These are phyloP conservation scores for Metarhizium guizhouense DNA, from an alignment of 2,329 filamentous ascomycete genomes.

Conservation along the genomic window DNA sequence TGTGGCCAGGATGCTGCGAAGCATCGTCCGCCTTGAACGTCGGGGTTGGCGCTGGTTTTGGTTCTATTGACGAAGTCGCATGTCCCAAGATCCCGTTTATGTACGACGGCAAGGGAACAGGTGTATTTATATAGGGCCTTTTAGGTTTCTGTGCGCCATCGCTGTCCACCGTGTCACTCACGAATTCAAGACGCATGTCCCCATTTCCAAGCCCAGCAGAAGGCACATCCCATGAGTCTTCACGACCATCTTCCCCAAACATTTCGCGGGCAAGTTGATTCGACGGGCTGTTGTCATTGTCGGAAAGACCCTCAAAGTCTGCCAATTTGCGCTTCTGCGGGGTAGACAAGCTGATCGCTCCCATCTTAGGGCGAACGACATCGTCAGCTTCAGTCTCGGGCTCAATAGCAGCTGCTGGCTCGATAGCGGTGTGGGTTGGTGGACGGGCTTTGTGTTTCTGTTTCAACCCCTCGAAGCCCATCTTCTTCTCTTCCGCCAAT, in stretches of 20 bases:
- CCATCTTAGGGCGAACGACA: conserved; percentile 15
- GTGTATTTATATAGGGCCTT: not conserved
- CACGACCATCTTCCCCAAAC: conserved; percentile 3
- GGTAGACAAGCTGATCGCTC: conserved; percentile 26
- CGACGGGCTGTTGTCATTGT: conserved; percentile 19
- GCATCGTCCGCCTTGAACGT: not conserved
- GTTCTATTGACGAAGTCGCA: not conserved
- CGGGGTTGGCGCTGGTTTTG: not conserved
- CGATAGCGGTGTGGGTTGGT: conserved; percentile 15
- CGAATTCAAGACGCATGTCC: not conserved
- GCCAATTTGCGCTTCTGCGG: conserved; percentile 23
- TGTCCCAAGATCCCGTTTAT: not conserved
- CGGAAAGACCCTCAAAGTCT: conserved; percentile 21
- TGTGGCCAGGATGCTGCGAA: not conserved
- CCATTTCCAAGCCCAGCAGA: not conserved
- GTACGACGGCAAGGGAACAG: conserved; percentile 4
- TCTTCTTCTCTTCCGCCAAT: conserved; percentile 16
- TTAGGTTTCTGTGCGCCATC: not conserved
- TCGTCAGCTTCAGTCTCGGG: conserved; percentile 13
- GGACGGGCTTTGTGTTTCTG: conserved; percentile 17
- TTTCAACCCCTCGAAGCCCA: conserved; percentile 2
- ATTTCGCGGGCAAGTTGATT: conserved; percentile 18
- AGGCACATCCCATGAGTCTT: not conserved
- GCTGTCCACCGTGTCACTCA: not conserved
- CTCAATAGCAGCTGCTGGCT: conserved; percentile 18